These are phyloP conservation scores for Aspergillus sp. DNA, from an alignment of 2,329 filamentous ascomycete genomes.

Conservation along the genomic window DNA sequence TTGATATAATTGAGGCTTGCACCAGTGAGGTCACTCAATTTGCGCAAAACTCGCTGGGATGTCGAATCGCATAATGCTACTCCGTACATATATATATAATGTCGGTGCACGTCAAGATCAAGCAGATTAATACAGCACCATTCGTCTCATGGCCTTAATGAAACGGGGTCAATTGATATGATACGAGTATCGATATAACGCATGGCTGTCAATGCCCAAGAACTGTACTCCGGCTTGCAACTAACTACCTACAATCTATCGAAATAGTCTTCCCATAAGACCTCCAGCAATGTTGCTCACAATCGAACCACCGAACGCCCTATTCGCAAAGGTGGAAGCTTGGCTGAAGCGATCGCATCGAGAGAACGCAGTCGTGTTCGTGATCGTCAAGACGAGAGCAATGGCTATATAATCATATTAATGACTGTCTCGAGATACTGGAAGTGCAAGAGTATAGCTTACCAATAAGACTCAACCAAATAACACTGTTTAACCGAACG, in stretches of 20 bases:
- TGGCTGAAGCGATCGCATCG: slow-evolving; percentile 59
- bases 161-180: background rate
- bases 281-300: slow-evolving; percentile 60
- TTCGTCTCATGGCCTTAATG: background rate
- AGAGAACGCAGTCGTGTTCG: slow-evolving; percentile 57
- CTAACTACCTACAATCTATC: slow-evolving; percentile 33
- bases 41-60: no score
- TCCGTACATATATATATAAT: no score
- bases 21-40: no score
- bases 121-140: no score
- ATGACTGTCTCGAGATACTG: background rate
- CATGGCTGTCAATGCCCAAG: background rate
- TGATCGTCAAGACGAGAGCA: slow-evolving; percentile 55
- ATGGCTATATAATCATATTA: slow-evolving; percentile 42
- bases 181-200: background rate
- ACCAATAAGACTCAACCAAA: slow-evolving; percentile 58
- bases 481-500: slow-evolving; percentile 50
- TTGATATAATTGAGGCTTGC: no score
- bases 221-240: background rate
- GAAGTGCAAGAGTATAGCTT: slow-evolving; percentile 29
- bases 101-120: no score
- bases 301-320: slow-evolving; percentile 59
- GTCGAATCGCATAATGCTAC: no score
- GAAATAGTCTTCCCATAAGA: slow-evolving; percentile 60
- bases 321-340: slow-evolving; percentile 62